phyloP scores from a whole-genome alignment of 805 yeast species.

The Ogataea glucozyma region DNA sequence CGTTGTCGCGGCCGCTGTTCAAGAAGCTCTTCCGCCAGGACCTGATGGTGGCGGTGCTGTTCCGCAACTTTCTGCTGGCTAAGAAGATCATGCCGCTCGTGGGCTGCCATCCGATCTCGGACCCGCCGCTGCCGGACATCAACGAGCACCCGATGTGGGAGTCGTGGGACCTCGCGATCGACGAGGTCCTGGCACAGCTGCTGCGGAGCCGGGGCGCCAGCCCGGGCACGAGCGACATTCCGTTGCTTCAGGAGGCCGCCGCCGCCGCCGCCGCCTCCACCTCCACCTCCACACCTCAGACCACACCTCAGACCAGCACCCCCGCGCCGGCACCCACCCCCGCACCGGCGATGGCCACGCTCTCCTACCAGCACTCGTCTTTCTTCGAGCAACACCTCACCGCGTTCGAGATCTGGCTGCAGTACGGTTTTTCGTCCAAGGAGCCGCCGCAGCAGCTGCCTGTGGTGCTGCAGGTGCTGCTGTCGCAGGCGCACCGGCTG shows the following conservation, averaged over 20 bases:
- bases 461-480: constrained; percentile 84
- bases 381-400: constrained; percentile 95
- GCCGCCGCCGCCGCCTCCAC: neutral
- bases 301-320: constrained; percentile 9
- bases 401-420: constrained; percentile 95
- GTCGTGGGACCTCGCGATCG: constrained; percentile 96
- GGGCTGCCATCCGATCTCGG: constrained; percentile 92
- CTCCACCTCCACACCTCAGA: neutral
- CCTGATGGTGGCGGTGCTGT: constrained; percentile 92
- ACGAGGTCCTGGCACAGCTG: constrained; percentile 81
- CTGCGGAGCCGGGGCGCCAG: constrained; percentile 41
- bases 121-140: constrained; percentile 87
- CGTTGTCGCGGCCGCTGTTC: constrained; percentile 82
- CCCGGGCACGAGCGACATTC: constrained; percentile 31
- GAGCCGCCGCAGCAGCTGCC: constrained; percentile 95
- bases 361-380: constrained; percentile 82
- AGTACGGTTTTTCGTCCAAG: constrained; percentile 80
- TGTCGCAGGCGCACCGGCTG: constrained; percentile 91
- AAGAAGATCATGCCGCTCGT: constrained; percentile 91
- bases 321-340: constrained; percentile 16
- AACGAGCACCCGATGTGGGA: constrained; percentile 94
- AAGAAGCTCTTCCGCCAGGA: constrained; percentile 92
- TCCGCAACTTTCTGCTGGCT: constrained; percentile 88
- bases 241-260: constrained; percentile 25
- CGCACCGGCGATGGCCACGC: constrained; percentile 10